Base-by-base conservation (phyloP, 192 early-diverging fungal genomes). In the Powellomyces hirtus region DNA sequence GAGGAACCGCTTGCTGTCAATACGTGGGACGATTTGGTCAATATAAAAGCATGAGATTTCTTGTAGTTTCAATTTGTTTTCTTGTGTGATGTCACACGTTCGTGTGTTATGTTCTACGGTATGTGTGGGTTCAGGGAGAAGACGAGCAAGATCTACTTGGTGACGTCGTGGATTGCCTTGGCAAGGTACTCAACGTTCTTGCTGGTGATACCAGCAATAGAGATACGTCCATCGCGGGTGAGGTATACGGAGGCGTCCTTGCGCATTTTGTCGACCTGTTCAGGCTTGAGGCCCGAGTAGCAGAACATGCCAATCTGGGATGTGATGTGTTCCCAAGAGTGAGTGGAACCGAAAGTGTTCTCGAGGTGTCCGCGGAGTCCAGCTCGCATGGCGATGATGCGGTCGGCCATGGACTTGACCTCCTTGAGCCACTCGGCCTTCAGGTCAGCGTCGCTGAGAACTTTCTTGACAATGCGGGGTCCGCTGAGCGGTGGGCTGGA, bases 401-500 rank as follows among this genome's bases (percentile, higher is more conserved):
- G 90, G 75, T 94, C 89, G 26, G 96, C 93, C 97, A 99, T 99
- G n/a, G 74, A 27, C 82, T 93, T 92, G 78, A 99, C 93, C 77
- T 99, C 92, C 50, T 69, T 75, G 33, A 90, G 72, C 97, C 97
- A 99, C 84, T 97, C 90, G 4, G 66, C 34, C 66, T 86, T 84
- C 70, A 98, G 83, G 59, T 84, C 83, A 1, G 88, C 79, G 56
- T 79, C 81, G 66, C 80, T 83, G 75, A 99, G 81, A 31, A 99
- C 93, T 71, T 88, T 86, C 66, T 89, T 86, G 52, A 94, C 97
- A 59, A 99, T 91, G 55, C 94, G 90, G 22, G 96, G 91, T 69
- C 96, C 97, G 71, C 91, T 88, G 36, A 96, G 75, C n/a, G 97
- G 96, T 46, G 96, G 95, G 86, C 96, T 97, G n/a, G 94, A 97